Evolutionary conservation across 2,329 filamentous ascomycete genomes (phyloP).

Genomic region (Penicillium sp.): DNA sequence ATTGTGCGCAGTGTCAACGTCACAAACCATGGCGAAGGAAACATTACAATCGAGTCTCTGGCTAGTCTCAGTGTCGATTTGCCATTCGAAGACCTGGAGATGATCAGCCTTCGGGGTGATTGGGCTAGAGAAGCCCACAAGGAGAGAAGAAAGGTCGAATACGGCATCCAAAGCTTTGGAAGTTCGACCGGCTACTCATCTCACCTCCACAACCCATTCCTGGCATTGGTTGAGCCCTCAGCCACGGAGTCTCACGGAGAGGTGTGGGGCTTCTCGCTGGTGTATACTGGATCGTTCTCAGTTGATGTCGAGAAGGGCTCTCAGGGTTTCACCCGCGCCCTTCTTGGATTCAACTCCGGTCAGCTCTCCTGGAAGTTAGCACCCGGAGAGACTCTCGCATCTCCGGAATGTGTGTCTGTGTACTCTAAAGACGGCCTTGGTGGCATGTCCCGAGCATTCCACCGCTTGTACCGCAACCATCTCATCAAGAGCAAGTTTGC

Average conservation of each 20-base stretch:
- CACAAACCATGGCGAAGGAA: conserved; percentile 58
- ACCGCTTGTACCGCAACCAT: conserved; percentile 63
- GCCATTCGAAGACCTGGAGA: conserved; percentile 61
- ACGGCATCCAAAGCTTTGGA: conserved; percentile 58
- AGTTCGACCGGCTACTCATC: conserved; percentile 65
- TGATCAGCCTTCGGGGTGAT: conserved; percentile 64
- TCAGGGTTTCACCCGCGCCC: conserved; percentile 61
- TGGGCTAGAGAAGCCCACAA: conserved; percentile 63
- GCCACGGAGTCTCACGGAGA: conserved; percentile 64
- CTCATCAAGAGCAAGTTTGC: conserved; percentile 61
- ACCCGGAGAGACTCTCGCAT: conserved; percentile 59
- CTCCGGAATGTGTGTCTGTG: conserved; percentile 64
- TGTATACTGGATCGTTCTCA: conserved; percentile 66
- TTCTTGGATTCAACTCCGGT: conserved; percentile 62
- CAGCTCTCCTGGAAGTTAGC: conserved; percentile 62
- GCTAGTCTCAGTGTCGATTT: conserved; percentile 65
- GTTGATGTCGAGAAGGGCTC: conserved; percentile 65
- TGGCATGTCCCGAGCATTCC: conserved; percentile 64
- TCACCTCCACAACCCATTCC: conserved; percentile 66
- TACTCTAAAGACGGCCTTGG: conserved; percentile 62
- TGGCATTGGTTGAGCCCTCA: conserved; percentile 57
- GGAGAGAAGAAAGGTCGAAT: conserved; percentile 58
- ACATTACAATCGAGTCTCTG: conserved; percentile 58
- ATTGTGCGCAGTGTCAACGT: conserved; percentile 63
- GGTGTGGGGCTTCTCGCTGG: conserved; percentile 65